These are phyloP conservation scores for Rhodocollybia butyracea DNA, from an alignment of 768 basidiomycete genomes.

Conservation along the genomic window DNA sequence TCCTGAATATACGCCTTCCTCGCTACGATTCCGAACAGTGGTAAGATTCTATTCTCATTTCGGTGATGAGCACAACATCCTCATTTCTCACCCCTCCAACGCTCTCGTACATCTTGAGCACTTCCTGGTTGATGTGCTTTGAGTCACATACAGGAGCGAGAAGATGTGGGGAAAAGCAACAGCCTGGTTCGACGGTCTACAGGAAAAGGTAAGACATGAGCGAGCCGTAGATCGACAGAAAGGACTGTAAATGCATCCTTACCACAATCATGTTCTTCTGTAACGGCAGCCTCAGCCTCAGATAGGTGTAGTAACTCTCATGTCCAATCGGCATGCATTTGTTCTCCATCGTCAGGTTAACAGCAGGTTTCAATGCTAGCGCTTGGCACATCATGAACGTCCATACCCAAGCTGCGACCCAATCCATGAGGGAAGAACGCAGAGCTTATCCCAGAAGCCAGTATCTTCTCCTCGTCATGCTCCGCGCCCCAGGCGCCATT, in stretches of 20 bases:
- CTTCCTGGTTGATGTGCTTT: conserved; percentile 63
- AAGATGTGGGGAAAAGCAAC: conserved; percentile 81
- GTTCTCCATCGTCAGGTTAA: conserved; percentile 50
- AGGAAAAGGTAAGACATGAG: conserved; percentile 6
- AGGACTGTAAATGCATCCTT: no score
- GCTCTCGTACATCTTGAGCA: conserved; percentile 49
- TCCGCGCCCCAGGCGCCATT: conserved; percentile 50
- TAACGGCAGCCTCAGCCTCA: conserved; percentile 75
- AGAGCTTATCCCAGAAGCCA: conserved; percentile 70
- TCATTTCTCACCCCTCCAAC: conserved; percentile 95
- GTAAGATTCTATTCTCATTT: conserved; percentile 83
- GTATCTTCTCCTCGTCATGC: conserved; percentile 59
- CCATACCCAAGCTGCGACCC: conserved; percentile 88
- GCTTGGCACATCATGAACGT: conserved; percentile 89
- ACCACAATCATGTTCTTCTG: conserved; percentile 84
- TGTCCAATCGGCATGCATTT: conserved; percentile 37
- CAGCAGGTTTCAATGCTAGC: conserved; percentile 74
- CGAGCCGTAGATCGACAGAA: background rate
- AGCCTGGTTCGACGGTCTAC: conserved; percentile 88
- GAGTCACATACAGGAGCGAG: conserved; percentile 61
- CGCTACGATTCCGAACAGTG: conserved; percentile 77
- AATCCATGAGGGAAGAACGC: conserved; percentile 96
- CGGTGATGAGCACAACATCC: conserved; percentile 81
- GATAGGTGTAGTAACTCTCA: conserved; percentile 71
- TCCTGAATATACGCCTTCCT: conserved; percentile 83